Evolutionary conservation across 164 flowering plant genomes (phyloP).

Genomic region (Taxillus chinensis): DNA sequence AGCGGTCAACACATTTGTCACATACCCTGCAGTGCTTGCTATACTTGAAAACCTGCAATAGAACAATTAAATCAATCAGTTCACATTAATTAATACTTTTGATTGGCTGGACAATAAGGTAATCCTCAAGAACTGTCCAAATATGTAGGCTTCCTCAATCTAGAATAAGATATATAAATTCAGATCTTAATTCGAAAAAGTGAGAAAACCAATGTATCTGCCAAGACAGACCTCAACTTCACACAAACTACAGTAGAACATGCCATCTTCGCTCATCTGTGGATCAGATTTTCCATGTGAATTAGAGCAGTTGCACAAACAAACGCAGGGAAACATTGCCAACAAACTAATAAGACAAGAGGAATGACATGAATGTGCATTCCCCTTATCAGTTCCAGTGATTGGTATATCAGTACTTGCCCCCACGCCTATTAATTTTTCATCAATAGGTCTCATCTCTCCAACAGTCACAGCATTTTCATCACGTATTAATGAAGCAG

Average conservation of each 20-base stretch:
- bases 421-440: conserved; percentile 15
- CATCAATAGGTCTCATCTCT: conserved; percentile 27
- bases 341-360: conserved; percentile 24
- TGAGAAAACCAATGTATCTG: neutral
- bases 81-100: too few relatives aligned
- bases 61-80: too few relatives aligned
- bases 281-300: conserved; percentile 44
- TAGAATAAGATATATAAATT: too few relatives aligned
- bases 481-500: conserved; percentile 47
- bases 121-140: too few relatives aligned
- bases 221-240: conserved; percentile 72
- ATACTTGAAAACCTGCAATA: neutral
- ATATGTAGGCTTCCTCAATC: too few relatives aligned
- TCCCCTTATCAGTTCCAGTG: conserved; percentile 16
- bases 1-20: neutral
- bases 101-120: too few relatives aligned
- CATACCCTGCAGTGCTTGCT: neutral
- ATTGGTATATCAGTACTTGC: conserved; percentile 16
- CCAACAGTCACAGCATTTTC: conserved; percentile 34
- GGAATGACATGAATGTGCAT: conserved; percentile 13
- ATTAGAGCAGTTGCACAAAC: conserved; percentile 28
- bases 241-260: conserved; percentile 96
- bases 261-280: conserved; percentile 85
- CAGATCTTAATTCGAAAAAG: too few relatives aligned
- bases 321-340: conserved; percentile 52